A percentile compares a stretch with the other conserved stretches of the same genome.
phyloP scores from a whole-genome alignment of 176 grass and related monocot genomes.

The Zoysia pacifica region DNA sequence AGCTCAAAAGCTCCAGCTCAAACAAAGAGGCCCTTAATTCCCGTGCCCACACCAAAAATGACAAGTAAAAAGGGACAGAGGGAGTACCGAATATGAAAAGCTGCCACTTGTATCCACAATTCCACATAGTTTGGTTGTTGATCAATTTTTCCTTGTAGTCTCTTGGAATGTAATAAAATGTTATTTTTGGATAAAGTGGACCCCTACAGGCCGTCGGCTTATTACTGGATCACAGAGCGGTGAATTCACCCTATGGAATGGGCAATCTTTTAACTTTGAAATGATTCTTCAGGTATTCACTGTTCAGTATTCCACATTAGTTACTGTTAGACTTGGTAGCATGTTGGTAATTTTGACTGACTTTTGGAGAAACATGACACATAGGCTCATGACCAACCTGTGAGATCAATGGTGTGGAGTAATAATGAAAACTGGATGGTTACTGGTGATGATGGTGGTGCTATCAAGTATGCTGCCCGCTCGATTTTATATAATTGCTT shows the following conservation, averaged over 20 bases:
- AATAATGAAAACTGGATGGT: constrained; percentile 99
- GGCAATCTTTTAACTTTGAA: constrained; percentile 99
- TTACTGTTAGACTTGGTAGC: constrained; percentile 13
- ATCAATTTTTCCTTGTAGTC: not conserved
- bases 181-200: constrained; percentile 81
- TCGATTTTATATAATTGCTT: constrained; percentile 15
- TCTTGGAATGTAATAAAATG: constrained; percentile 28
- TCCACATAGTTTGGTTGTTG: not conserved
- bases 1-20: too few relatives aligned
- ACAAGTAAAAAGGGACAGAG: too few relatives aligned
- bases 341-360: constrained; percentile 23
- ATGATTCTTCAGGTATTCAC: constrained; percentile 97
- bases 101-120: not conserved
- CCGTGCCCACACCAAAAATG: too few relatives aligned
- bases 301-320: not conserved
- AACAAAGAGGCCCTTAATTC: too few relatives aligned
- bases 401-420: constrained; percentile 99
- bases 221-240: constrained; percentile 98
- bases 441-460: constrained; percentile 94
- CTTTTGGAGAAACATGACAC: constrained; percentile 29
- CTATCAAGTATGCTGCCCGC: constrained; percentile 74
- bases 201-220: constrained; percentile 90
- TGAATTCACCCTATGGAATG: constrained; percentile 99
- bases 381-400: constrained; percentile 94
- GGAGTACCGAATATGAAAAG: not conserved